Evolutionary conservation across 257 asterid species (phyloP).

Genomic region (Pogostemon cablin): DNA sequence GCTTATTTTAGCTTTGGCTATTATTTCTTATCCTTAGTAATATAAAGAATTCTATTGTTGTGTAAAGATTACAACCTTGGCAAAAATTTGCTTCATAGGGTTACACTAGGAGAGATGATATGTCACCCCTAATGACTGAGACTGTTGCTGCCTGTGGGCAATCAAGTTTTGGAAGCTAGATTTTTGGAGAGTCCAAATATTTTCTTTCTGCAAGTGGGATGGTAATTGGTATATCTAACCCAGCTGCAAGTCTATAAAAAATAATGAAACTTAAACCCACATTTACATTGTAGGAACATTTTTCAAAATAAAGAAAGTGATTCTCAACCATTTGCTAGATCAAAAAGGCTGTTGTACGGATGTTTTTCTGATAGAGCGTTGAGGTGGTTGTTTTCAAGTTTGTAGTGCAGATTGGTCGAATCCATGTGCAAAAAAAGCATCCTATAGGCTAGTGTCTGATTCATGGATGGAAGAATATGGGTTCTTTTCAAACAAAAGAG

Average conservation of each 20-base stretch:
- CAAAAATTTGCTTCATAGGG: conserved; percentile 1
- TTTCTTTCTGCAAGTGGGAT: background rate
- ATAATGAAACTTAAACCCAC: background rate
- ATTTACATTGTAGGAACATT: background rate
- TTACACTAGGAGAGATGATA: too few species aligned
- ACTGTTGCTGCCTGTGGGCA: background rate
- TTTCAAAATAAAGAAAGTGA: background rate
- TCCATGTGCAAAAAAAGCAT: background rate
- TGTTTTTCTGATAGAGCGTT: background rate
- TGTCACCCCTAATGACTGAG: background rate
- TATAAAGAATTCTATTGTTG: background rate
- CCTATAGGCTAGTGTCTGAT: background rate
- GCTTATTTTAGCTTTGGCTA: background rate
- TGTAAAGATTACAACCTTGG: conserved; percentile 1
- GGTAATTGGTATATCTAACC: conserved; percentile 5
- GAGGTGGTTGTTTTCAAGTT: background rate
- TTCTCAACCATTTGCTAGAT: background rate
- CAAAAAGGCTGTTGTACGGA: background rate
- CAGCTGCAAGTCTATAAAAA: conserved; percentile 2
- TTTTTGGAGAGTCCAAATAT: background rate
- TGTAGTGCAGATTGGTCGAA: background rate
- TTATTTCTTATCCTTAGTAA: conserved; percentile 5
- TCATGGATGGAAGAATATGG: background rate
- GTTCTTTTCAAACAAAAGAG: conserved; percentile 5
- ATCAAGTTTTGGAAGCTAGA: background rate